Evolutionary conservation across 768 basidiomycete species (phyloP).

Genomic region (Psilocybe sp.): DNA sequence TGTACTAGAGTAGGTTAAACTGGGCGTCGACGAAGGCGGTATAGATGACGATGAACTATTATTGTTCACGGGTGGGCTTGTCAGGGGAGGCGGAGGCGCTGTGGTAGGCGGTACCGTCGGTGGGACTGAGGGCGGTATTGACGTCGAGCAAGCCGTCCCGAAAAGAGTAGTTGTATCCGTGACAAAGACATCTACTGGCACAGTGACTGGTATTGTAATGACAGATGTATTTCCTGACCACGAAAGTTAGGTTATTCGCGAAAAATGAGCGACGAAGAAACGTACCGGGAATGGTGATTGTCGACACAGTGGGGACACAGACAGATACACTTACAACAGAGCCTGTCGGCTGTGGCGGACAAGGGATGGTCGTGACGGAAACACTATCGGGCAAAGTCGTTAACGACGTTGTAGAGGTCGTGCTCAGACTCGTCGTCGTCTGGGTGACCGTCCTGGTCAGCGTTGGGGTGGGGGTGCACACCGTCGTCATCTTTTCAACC

Average conservation of each 20-base stretch:
- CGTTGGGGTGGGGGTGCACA: slow-evolving; percentile 17
- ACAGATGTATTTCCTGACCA: slow-evolving; percentile 16
- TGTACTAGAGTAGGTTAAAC: background rate
- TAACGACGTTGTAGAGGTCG: slow-evolving; percentile 12
- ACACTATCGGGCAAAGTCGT: slow-evolving; percentile 15
- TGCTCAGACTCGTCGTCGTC: slow-evolving; percentile 18
- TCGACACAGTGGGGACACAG: slow-evolving; percentile 10
- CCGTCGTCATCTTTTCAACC: slow-evolving; percentile 10
- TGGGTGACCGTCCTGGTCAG: slow-evolving; percentile 17
- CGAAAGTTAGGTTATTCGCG: background rate
- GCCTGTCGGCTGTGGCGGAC: slow-evolving; percentile 10
- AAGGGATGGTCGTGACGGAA: slow-evolving; percentile 13
- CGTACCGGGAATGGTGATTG: slow-evolving; percentile 18
- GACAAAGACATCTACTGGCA: slow-evolving; percentile 15
- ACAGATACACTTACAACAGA: slow-evolving; percentile 12
- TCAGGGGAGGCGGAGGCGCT: background rate
- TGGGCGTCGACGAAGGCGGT: slow-evolving; percentile 4
- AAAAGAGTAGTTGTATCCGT: slow-evolving; percentile 21
- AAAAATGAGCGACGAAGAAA: background rate
- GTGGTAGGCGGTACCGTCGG: slow-evolving; percentile 6
- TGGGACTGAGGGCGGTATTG: slow-evolving; percentile 1
- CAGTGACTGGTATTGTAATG: slow-evolving; percentile 16
- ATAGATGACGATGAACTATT: slow-evolving; percentile 1
- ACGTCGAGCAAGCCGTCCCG: slow-evolving; percentile 21
- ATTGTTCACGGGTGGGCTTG: slow-evolving; percentile 7